Conservation (phyloP, 306 rosid genomes). For the Citrullus mucosospermus region DNA sequence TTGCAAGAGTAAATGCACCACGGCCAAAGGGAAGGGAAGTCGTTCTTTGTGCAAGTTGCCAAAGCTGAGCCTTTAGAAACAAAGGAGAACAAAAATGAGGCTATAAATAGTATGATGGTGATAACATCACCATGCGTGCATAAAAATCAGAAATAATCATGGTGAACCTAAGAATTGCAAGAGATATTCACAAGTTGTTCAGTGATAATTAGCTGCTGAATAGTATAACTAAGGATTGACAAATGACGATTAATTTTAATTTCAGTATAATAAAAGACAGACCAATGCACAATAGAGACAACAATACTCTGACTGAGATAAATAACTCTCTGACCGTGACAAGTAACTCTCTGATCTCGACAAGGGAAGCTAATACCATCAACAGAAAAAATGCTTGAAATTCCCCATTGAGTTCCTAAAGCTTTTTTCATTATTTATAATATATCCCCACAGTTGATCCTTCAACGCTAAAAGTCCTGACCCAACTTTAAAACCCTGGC, state of each 20-base stretch:
- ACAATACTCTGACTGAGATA: neutral
- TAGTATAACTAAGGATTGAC: neutral
- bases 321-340: neutral
- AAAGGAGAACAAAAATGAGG: conserved; percentile 7
- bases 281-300: neutral
- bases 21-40: conserved; percentile 94
- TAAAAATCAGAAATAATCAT: neutral
- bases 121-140: neutral
- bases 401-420: neutral
- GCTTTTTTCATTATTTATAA: neutral
- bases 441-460: neutral
- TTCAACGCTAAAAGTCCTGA: neutral
- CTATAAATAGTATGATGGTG: neutral
- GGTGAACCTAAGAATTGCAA: neutral
- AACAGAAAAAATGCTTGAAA: neutral
- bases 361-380: neutral
- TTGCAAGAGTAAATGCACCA: conserved; percentile 94
- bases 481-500: neutral
- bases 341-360: neutral
- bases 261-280: neutral
- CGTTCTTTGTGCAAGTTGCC: conserved; percentile 97
- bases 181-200: neutral
- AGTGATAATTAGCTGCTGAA: neutral
- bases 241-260: neutral
- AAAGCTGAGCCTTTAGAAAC: conserved; percentile 63